Conservation (phyloP, 805 yeast species). For the Monosporozyma servazzii region DNA sequence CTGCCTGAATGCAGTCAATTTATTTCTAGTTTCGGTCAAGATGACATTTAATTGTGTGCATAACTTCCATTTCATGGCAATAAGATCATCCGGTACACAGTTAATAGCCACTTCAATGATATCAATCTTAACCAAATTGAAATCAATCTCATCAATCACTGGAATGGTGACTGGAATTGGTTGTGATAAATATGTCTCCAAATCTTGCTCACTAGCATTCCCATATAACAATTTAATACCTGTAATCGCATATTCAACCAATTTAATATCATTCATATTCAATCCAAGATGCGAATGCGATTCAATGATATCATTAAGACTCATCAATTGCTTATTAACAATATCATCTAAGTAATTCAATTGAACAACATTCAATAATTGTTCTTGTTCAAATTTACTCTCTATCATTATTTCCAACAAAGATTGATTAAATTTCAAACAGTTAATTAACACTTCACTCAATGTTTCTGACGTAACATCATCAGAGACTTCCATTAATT, state of each 20-base stretch:
- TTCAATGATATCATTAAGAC: constrained; percentile 13
- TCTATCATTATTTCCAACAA: constrained; percentile 18
- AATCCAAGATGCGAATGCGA: not conserved
- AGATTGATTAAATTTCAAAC: constrained; percentile 14
- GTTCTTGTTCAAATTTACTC: not conserved
- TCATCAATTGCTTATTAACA: constrained; percentile 10
- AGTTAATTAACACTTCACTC: constrained; percentile 15
- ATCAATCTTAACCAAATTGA: constrained; percentile 14
- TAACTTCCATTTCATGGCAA: constrained; percentile 14
- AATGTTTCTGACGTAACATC: constrained; percentile 19
- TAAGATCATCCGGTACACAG: constrained; percentile 5
- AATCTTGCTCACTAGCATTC: not conserved
- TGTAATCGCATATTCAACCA: not conserved
- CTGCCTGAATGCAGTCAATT: constrained; percentile 10
- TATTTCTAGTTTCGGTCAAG: constrained; percentile 10
- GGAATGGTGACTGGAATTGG: not conserved
- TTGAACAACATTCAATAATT: constrained; percentile 13
- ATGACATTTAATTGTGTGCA: constrained; percentile 12
- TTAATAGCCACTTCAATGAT: constrained; percentile 12
- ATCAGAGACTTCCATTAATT: constrained; percentile 22
- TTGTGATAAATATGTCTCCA: not conserved
- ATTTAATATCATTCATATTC: not conserved
- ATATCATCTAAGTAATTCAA: constrained; percentile 15
- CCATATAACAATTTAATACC: not conserved
- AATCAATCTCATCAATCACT: constrained; percentile 1